These are phyloP conservation scores for Inga laurina DNA, from an alignment of 306 rosid genomes.

Conservation along the genomic window DNA sequence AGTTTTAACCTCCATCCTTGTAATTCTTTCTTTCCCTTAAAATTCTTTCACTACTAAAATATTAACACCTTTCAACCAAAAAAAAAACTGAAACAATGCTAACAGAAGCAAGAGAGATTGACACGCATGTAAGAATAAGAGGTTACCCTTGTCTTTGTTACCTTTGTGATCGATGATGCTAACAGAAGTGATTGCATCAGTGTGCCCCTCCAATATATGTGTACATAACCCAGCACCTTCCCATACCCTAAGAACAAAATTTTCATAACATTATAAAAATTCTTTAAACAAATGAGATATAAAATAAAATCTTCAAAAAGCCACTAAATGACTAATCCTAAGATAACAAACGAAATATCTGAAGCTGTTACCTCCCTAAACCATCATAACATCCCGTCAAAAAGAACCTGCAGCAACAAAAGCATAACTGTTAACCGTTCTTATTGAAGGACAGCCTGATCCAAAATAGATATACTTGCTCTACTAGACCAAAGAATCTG, in stretches of 20 bases:
- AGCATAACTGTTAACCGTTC: constrained; percentile 13
- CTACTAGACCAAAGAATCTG: neutral
- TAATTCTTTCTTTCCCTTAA: neutral
- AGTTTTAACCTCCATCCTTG: neutral
- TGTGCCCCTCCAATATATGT: constrained; percentile 83
- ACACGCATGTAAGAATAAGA: neutral
- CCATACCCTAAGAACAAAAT: constrained; percentile 65
- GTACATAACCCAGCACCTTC: constrained; percentile 71
- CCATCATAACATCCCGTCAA: constrained; percentile 95
- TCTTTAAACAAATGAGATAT: constrained; percentile 24
- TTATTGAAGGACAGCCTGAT: neutral
- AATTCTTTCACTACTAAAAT: neutral
- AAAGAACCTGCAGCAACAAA: constrained; percentile 69
- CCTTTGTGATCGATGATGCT: constrained; percentile 64
- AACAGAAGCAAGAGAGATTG: neutral
- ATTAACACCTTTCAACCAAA: neutral
- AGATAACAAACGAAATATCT: neutral
- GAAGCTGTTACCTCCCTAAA: constrained; percentile 69
- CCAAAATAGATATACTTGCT: constrained; percentile 4
- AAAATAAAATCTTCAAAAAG: constrained; percentile 1
- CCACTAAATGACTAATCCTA: neutral
- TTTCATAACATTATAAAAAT: constrained; percentile 4
- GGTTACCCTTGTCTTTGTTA: constrained; percentile 25
- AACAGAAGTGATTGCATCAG: constrained; percentile 71
- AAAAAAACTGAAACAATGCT: neutral